Base-by-base conservation (phyloP, 345 rosid genomes). In the Aurinia saxatilis region DNA sequence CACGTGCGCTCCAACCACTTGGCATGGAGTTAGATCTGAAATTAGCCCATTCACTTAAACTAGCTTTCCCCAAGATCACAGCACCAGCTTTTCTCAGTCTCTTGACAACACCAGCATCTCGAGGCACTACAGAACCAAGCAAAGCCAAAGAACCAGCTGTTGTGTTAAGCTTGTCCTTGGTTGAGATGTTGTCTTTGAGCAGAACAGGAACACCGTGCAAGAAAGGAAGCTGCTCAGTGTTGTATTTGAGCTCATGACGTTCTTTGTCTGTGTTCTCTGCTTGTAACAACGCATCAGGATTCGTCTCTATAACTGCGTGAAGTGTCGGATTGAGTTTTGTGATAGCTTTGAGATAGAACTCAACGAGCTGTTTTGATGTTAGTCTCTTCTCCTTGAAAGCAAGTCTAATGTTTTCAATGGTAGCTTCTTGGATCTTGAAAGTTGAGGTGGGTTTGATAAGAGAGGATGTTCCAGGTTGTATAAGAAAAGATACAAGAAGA, bases 101-200 rank as follows among this genome's bases (percentile, higher is more conserved):
- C 27, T 29, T 65, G n/a, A 82, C 96, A 16, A 80, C 91, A 5
- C 80, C 78, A 0, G 98, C 86, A 65, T 88, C 85, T 8, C 81
- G 70, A 3, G 82, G 67, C 55, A 87, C 90, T 0, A 82, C 65
- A 0, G 88, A 91, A 10, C 96, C 77, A 3, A 84, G 66, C 67
- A 87, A 72, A 0, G 95, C 87, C 5, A 81, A 74, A 0, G 90
- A 87, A 7, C 91, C 93, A n/a, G 88, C 88, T 0, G 91, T 82
- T 2, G 91, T 88, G 74, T 81, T 85, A 68, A 88, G 67, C 74
- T 69, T 75, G 31, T 84, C 88, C 37, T 81, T 80, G 18, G 95
- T 84, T 6, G 73, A 90, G 8, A 85, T 82, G 25, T 62, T 79
- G 21, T 91, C 95, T 72, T 91, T 87, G 53, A 88, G 78, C 17